Evolutionary conservation across 495 filamentous ascomycete genomes (phyloP).

Genomic region (Daldinia grandis): DNA sequence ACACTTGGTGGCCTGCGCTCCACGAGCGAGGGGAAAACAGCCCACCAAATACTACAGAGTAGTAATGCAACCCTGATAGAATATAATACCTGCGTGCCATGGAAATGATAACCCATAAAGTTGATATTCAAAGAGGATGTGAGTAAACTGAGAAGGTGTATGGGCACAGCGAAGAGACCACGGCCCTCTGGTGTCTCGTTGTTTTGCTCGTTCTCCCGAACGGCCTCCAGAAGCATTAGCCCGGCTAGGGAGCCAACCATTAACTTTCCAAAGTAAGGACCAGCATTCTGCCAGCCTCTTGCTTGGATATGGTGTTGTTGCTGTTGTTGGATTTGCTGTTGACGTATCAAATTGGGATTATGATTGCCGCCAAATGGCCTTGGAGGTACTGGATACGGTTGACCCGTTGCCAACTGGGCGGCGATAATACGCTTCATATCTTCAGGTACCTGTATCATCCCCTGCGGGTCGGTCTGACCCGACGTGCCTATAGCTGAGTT

Average conservation of each 20-base stretch:
- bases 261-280: constrained; percentile 70
- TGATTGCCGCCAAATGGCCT: constrained; percentile 49
- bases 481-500: constrained; percentile 46
- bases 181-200: constrained; percentile 67
- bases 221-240: constrained; percentile 86
- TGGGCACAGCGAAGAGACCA: constrained; percentile 74
- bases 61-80: constrained; percentile 69
- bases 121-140: constrained; percentile 52
- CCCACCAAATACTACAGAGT: constrained; percentile 71
- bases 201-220: constrained; percentile 65
- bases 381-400: constrained; percentile 56
- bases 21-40: constrained; percentile 73
- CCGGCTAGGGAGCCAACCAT: constrained; percentile 93
- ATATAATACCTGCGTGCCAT: constrained; percentile 50
- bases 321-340: constrained; percentile 58
- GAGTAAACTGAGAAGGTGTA: constrained; percentile 59
- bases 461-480: constrained; percentile 58
- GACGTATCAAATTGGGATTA: constrained; percentile 52
- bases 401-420: constrained; percentile 54
- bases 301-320: constrained; percentile 55
- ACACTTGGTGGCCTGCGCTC: constrained; percentile 52
- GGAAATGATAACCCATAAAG: constrained; percentile 58
- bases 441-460: constrained; percentile 81
- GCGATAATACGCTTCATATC: constrained; percentile 74
- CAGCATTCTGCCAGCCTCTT: constrained; percentile 52